Evolutionary conservation across 441 rosid genomes (phyloP).

Genomic region (Populus hybrid): DNA sequence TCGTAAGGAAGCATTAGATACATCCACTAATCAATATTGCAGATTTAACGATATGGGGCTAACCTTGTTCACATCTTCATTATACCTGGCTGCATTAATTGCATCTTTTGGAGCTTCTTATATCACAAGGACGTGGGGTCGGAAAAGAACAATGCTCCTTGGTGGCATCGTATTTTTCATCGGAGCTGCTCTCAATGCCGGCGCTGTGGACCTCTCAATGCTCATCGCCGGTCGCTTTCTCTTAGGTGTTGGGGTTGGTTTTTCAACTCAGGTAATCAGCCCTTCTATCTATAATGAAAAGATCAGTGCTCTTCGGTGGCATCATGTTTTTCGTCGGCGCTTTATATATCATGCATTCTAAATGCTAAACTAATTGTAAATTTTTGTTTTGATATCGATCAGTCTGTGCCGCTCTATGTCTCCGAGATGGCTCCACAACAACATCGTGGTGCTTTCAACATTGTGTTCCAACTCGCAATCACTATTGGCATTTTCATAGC

Average conservation of each 20-base stretch:
- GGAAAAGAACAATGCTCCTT: slow-evolving; percentile 52
- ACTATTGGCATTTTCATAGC: slow-evolving; percentile 70
- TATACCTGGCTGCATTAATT: slow-evolving; percentile 75
- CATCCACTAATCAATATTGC: slow-evolving; percentile 70
- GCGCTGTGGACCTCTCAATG: slow-evolving; percentile 51
- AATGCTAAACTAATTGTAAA: too few species aligned
- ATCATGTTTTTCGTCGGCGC: too few species aligned
- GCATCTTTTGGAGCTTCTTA: slow-evolving; percentile 66
- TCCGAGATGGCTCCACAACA: slow-evolving; percentile 82
- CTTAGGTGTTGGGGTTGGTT: slow-evolving; percentile 75
- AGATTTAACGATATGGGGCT: slow-evolving; percentile 59
- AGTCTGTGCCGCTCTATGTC: slow-evolving; percentile 76
- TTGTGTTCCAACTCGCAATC: slow-evolving; percentile 69
- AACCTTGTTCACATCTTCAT: slow-evolving; percentile 70
- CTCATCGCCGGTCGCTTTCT: slow-evolving; percentile 64
- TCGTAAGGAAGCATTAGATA: slow-evolving; percentile 47
- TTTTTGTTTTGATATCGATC: neutral
- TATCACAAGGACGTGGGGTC: slow-evolving; percentile 52
- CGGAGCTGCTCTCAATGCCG: slow-evolving; percentile 61
- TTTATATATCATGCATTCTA: too few species aligned
- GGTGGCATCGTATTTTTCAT: slow-evolving; percentile 70
- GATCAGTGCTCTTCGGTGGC: neutral
- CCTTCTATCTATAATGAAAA: too few species aligned
- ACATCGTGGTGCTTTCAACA: slow-evolving; percentile 66
- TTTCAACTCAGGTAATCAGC: slow-evolving; percentile 59